phyloP scores from a whole-genome alignment of 192 early-diverging fungal species.

The Backusella parvicylindrica region DNA sequence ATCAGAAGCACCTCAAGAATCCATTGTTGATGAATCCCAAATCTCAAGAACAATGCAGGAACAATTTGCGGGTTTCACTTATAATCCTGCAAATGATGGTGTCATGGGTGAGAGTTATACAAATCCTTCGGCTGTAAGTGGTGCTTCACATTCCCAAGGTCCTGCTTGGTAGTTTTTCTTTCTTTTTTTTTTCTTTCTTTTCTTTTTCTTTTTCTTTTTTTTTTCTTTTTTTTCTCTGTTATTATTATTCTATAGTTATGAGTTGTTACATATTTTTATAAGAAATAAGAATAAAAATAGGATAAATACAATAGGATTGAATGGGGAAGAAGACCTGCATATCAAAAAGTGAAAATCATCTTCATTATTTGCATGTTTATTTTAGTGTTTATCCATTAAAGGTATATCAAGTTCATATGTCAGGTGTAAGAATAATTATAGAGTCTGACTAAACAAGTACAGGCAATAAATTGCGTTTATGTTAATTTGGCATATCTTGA shows the following conservation, averaged over 20 bases:
- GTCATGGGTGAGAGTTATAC: conserved; percentile 55
- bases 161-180: conserved; percentile 9
- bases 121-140: neutral
- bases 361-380: neutral
- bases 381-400: neutral
- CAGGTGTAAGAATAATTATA: neutral
- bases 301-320: neutral
- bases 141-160: conserved; percentile 2
- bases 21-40: conserved; percentile 74
- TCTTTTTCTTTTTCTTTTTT: conserved; percentile 4
- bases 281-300: neutral
- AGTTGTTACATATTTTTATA: neutral
- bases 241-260: neutral
- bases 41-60: conserved; percentile 88
- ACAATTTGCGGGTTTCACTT: conserved; percentile 96
- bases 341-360: no score
- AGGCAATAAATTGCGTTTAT: no score
- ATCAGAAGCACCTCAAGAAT: conserved; percentile 88
- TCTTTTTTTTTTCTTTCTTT: neutral
- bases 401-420: neutral
- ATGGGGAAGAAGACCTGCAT: neutral
- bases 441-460: no score
- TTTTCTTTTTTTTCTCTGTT: neutral
- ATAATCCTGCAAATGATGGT: conserved; percentile 71
- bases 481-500: no score